Base-by-base conservation (phyloP, 2,329 filamentous ascomycete species). In the Epichloe scottii region DNA sequence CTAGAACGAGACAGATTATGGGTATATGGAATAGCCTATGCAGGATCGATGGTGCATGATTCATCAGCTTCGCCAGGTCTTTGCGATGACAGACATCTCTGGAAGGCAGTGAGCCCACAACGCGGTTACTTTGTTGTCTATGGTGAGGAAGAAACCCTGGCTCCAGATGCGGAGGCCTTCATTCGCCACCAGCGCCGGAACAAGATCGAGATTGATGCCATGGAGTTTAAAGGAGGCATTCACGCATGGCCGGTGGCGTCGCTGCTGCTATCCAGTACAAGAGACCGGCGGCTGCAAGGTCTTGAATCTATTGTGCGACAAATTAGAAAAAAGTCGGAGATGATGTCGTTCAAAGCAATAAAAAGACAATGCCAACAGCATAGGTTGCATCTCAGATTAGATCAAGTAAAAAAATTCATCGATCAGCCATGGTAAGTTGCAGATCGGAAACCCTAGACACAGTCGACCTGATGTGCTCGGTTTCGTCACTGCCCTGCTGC, bases 161-260 rank as follows among this genome's bases (percentile, higher is more conserved):
- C 80, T 1, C 77, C 81, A 0, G 86, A 89, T 56, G 84, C 87
- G 17, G 71, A 78, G 56, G 71, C 74, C 23, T 68, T 89, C 53
- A 70, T 86, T 12, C 65, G 67, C 12, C 66, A 77, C 33, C 70
- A 87, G 51, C 69, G 72, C 52, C 73, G 72, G 47, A 71, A 75
- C 14, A 75, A 75, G 3, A 66, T 79, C 35, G 63, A 74, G 38
- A 73, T 85, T n/a, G 70, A 74, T 50, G 73, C 72, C 51, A 71
- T 78, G 58, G 78, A 80, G 60, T 81, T 87, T 57, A 67, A 73
- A 30, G 83, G 79, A 14, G 82, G 80, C 3, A 82, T 93, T 52
- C 88, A 94, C 65, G 87, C 84, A 11, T 94, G 88, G 89, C 87
- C 87, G 0, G 83, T 94, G 19, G 85, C 84, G 10, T 73, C 73